These are phyloP conservation scores for Fusarium temperatum DNA, from an alignment of 2,329 filamentous ascomycete species.

Conservation along the genomic window DNA sequence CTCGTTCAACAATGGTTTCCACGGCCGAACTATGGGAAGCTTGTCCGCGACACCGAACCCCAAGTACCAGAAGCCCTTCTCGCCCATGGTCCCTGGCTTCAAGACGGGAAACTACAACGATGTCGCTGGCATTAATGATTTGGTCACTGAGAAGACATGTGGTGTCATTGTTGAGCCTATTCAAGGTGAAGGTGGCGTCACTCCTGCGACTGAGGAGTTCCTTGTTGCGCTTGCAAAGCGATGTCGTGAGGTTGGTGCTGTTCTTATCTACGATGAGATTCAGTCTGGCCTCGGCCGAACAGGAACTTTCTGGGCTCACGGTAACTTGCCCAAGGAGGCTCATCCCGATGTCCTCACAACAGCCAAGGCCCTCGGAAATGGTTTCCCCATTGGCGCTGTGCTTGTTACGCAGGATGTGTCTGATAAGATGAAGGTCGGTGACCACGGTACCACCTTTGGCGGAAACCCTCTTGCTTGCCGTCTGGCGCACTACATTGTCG, in stretches of 20 bases:
- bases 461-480: slow-evolving; percentile 89
- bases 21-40: slow-evolving; percentile 94
- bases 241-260: slow-evolving; percentile 86
- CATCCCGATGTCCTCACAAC: slow-evolving; percentile 95
- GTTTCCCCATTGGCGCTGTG: slow-evolving; percentile 88
- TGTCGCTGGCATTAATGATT: slow-evolving; percentile 71
- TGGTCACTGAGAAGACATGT: slow-evolving; percentile 87
- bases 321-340: slow-evolving; percentile 74
- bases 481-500: slow-evolving; percentile 86
- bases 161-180: slow-evolving; percentile 97
- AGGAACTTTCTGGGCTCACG: slow-evolving; percentile 90
- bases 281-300: slow-evolving; percentile 93
- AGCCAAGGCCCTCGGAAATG: slow-evolving; percentile 96
- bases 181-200: slow-evolving; percentile 94
- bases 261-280: slow-evolving; percentile 96
- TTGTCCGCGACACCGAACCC: slow-evolving; percentile 97
- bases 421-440: slow-evolving; percentile 65
- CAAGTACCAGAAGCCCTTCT: slow-evolving; percentile 95
- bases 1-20: slow-evolving; percentile 91
- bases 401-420: slow-evolving; percentile 53
- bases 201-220: slow-evolving; percentile 84
- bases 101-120: slow-evolving; percentile 88
- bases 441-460: slow-evolving; percentile 94
- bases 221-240: slow-evolving; percentile 82
- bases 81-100: slow-evolving; percentile 96